Evolutionary conservation across 2,329 filamentous ascomycete species (phyloP), one percentile per base, ranked within the genome.

Genomic region (Aspergillus nomiae): DNA sequence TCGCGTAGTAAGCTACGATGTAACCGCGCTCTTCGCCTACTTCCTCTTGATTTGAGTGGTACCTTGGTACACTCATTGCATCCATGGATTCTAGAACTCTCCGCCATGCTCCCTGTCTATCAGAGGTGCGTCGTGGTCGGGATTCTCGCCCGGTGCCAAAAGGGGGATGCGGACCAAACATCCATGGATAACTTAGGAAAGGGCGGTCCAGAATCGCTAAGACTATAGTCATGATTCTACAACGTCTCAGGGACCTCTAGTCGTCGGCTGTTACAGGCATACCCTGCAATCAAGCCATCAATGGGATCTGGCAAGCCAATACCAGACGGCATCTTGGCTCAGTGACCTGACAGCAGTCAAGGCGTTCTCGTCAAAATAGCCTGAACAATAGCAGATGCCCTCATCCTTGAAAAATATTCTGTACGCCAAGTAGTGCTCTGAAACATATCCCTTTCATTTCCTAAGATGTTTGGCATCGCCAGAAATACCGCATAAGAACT

Each of bases 1-100:
- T 19, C 7, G 16, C 36, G 4, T 6, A 10, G 3, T 2, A 21
- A 21, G n/a, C 10, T 5, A 21, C 41, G 41, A 7, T 8, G 41
- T 45, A n/a, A n/a, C 3, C 41, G 9, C n/a, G 19, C 19, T 7
- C 41, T 0, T 12, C 12, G n/a, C 4, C 19, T n/a, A n/a, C 7
- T 11, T n/a, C n/a, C 19, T 3, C 10, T 12, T 10, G 24, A 2
- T 2, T 21, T 24, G 16, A 24, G 12, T 0, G n/a, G 12, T 0
- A 1, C 43, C 5, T 24, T 24, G 10, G 43, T 4, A 11, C 10
- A 14, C 24, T 46, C 2, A 46, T 46, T 14, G 11, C n/a, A 24
- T 46, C 19, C n/a, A 46, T 11, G 3, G 0, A 43, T 9, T 21
- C 19, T n/a, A 5, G 38, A 19, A 43, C 38, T 9, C 38, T 43